These are phyloP conservation scores for Tylopilus felleus DNA, from an alignment of 768 basidiomycete genomes.

Conservation along the genomic window DNA sequence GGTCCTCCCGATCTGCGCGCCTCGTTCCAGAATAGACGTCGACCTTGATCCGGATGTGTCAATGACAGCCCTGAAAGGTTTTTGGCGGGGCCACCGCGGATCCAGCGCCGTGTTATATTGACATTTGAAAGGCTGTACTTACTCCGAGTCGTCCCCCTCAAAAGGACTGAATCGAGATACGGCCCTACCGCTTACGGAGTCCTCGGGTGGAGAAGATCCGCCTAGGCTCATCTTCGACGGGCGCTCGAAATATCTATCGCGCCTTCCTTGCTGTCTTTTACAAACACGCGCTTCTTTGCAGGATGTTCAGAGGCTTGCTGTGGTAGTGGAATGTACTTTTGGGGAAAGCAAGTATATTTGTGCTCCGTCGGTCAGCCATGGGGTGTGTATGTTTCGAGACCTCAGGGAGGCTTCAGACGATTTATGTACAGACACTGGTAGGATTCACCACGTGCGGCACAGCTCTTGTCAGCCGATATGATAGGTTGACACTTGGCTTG, in stretches of 20 bases:
- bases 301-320: background rate
- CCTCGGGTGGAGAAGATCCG: conserved; percentile 25
- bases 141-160: no score
- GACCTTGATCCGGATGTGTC: conserved; percentile 15
- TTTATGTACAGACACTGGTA: conserved; percentile 7
- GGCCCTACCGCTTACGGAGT: conserved; percentile 9
- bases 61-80: conserved; percentile 13
- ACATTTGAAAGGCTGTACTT: conserved; percentile 3
- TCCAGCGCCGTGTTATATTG: background rate
- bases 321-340: background rate
- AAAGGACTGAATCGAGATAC: conserved; percentile 1
- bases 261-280: conserved; percentile 17
- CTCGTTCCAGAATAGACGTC: background rate
- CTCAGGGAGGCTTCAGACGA: background rate
- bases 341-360: background rate
- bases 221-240: conserved; percentile 16
- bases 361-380: background rate
- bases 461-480: conserved; percentile 11
- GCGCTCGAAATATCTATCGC: conserved; percentile 12
- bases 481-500: conserved; percentile 21
- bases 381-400: background rate
- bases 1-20: conserved; percentile 5
- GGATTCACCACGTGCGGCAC: conserved; percentile 26
- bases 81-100: conserved; percentile 8
- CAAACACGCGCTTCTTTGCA: conserved; percentile 9